Evolutionary conservation across 768 basidiomycete genomes (phyloP), one percentile per base, ranked within the genome.

Genomic region (Tricholoma terreum): DNA sequence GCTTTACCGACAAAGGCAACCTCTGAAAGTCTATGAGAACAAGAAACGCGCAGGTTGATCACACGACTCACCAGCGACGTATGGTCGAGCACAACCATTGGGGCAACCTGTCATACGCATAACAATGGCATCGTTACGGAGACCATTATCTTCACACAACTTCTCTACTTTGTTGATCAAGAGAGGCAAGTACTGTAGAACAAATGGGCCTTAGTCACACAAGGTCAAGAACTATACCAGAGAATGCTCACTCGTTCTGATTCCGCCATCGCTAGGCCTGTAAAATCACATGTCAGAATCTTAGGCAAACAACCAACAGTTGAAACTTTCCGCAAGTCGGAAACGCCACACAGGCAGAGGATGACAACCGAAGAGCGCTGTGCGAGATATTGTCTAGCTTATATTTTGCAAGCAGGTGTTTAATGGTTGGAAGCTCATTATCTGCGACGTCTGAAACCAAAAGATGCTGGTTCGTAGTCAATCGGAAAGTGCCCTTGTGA

Each of bases 61-160:
- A 35, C 33, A 42, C 4, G 22, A 67, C 84, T 9, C 43, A 87
- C 90, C 90, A 49, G 92, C 96, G 45, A 95, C 77, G 71, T 96
- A 98, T 35, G 94, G 96, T 57, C 95, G 82, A 2, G 95, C 92
- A 69, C 94, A 94, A 35, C 92, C 93, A 65, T 94, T 94, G 2
- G 92, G 92, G 63, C 95, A 98, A 50, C 96, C 96, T 14, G 95
- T 98, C 95, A 98, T 98, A 53, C 96, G 84, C 96, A 99, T 98
- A 58, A 98, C 85, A 62, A 98, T 96, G 2, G 90, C 86, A 72
- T 99, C 96, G 69, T 97, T 88, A 46, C 96, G 81, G 40, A 98
- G 77, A 17, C 96, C 96, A 63, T 86, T 89, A 70, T 94, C 91
- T 70, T 98, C 97, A 67, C 90, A 92, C 6, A 98, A 89, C 73